Base-by-base conservation (phyloP, 768 basidiomycete species). In the Pleurotus citrinopileatus region DNA sequence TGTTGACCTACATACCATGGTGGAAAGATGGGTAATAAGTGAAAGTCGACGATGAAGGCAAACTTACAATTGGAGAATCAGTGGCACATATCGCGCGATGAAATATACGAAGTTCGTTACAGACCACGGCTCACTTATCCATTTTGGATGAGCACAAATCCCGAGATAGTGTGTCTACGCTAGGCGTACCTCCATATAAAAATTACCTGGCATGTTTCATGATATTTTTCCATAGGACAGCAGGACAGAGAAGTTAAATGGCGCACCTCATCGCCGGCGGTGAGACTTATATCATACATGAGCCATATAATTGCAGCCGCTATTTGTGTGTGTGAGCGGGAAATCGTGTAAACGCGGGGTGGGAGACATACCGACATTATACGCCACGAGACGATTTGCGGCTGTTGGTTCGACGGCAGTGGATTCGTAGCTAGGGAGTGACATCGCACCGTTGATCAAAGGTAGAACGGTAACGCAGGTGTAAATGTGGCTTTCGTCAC, bases 1-100 rank as follows among this genome's bases (percentile, higher is more conserved):
- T 37, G 68, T 67, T 3, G 71, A 70, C 42, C 72, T 71, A 13
- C 13, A 45, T 28, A 22, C 17, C 17, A 10, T 20, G 13, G 15
- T 27, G 20, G 12, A 27, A 27, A 32, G 7, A 32, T 32, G 29
- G 29, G n/a, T n/a, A n/a, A n/a, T n/a, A n/a, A n/a, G n/a, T n/a
- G n/a, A n/a, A n/a, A n/a, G n/a, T n/a, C n/a, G 37, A 3, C 22
- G 44, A 37, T 37, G 20, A 22, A 12, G 25, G n/a, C 12, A 13
- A 28, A 3, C 26, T 32, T 26, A 56, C 55, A 52, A 34, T 44
- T 52, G 27, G 22, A 36, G 20, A 34, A 52, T 19, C 2, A 53
- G 17, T 13, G 50, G 38, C 28, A 43, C 32, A 26, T 56, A 56
- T 12, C 55, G 55, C 13, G 53, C 28, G 32, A 56, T 34, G 29